Conservation (phyloP, 2,329 filamentous ascomycete species). For the Colletotrichum sp. region DNA sequence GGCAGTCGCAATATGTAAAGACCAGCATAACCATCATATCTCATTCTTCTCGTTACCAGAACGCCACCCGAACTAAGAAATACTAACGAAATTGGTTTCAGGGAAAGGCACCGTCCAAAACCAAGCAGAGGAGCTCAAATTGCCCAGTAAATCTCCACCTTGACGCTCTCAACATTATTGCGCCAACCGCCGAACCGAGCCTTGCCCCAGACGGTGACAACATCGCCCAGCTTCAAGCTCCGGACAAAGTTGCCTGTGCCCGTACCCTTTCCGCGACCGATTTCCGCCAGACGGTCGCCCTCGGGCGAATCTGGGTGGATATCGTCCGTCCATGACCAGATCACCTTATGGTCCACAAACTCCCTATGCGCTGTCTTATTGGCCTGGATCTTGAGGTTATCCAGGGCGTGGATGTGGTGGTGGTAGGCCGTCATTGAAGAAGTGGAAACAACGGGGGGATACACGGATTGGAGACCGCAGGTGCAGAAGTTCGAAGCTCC, state of each 20-base stretch:
- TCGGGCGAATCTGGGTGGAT: constrained; percentile 46
- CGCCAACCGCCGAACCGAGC: constrained; percentile 60
- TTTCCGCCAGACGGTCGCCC: constrained; percentile 38
- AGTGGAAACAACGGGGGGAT: constrained; percentile 31
- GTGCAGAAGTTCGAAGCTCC: constrained; percentile 27
- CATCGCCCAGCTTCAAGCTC: constrained; percentile 61
- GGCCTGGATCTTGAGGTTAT: constrained; percentile 50
- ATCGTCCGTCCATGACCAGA: constrained; percentile 59
- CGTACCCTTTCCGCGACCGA: constrained; percentile 56
- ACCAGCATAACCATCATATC: not conserved
- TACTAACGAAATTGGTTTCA: not conserved
- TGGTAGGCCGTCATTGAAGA: constrained; percentile 32
- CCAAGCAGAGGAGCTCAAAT: constrained; percentile 30
- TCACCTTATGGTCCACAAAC: constrained; percentile 48
- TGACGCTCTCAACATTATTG: constrained; percentile 54
- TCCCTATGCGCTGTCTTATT: constrained; percentile 43
- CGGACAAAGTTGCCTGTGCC: constrained; percentile 61
- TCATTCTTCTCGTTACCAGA: not conserved
- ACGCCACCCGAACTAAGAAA: not conserved
- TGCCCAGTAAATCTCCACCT: constrained; percentile 65
- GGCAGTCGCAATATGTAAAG: not conserved
- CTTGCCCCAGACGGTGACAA: constrained; percentile 66
- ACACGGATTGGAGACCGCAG: constrained; percentile 40
- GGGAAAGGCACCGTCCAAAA: not conserved
- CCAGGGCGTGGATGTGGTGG: constrained; percentile 38